Conservation (phyloP, 140 eudicot genomes). For the Oenanthe javanica region DNA sequence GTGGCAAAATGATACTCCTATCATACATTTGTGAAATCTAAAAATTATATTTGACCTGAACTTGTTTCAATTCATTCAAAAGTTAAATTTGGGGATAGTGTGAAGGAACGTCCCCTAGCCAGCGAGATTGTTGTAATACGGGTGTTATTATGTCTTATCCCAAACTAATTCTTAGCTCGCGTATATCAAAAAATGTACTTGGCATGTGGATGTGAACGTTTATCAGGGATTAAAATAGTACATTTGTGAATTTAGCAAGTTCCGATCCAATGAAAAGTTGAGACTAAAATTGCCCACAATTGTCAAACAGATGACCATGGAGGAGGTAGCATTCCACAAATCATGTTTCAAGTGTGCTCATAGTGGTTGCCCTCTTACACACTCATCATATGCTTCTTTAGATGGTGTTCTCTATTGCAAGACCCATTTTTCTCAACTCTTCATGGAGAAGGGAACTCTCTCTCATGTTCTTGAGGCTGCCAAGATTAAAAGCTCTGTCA, state of each 20-base stretch:
- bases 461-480: constrained; percentile 74
- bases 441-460: constrained; percentile 90
- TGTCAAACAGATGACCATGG: constrained; percentile 61
- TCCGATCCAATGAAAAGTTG: not conserved
- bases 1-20: not conserved
- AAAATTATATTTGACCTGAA: not conserved
- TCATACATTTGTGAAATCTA: not conserved
- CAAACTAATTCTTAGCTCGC: too few relatives aligned
- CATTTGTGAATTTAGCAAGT: not conserved
- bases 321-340: constrained; percentile 85
- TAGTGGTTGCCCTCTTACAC: constrained; percentile 93
- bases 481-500: constrained; percentile 22
- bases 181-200: too few relatives aligned
- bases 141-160: not conserved
- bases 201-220: too few relatives aligned
- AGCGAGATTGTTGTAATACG: too few relatives aligned
- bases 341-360: constrained; percentile 95
- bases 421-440: constrained; percentile 83
- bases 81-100: not conserved
- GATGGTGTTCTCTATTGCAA: constrained; percentile 86
- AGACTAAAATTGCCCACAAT: not conserved
- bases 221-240: not conserved
- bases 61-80: not conserved
- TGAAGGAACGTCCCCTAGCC: not conserved
- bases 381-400: constrained; percentile 88